phyloP scores from a whole-genome alignment of 768 basidiomycete genomes.

The Psilocybe sp. region DNA sequence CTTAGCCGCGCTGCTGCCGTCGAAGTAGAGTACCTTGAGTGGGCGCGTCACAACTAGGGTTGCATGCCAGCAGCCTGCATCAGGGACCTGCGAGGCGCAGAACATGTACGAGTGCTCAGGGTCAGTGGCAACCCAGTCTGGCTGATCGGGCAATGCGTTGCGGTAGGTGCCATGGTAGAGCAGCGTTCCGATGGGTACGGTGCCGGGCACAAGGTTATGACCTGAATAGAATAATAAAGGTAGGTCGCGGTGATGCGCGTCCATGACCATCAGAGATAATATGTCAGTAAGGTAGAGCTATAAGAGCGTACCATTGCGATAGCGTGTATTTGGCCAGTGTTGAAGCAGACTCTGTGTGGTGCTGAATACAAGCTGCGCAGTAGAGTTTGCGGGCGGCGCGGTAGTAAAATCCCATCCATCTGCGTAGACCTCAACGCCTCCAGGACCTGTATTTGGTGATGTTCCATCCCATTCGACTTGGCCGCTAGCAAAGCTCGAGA shows the following conservation, averaged over 20 bases:
- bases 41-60: slow-evolving; percentile 35
- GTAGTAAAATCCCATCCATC: slow-evolving; percentile 9
- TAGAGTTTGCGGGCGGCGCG: slow-evolving; percentile 16
- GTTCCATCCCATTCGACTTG: too few relatives aligned
- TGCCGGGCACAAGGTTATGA: slow-evolving; percentile 31
- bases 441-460: too few relatives aligned
- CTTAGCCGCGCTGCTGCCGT: slow-evolving; percentile 48
- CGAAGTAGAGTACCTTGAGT: slow-evolving; percentile 49
- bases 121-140: slow-evolving; percentile 37
- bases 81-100: slow-evolving; percentile 17
- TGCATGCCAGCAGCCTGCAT: slow-evolving; percentile 35
- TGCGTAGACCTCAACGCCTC: too few relatives aligned
- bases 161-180: slow-evolving; percentile 33
- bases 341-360: slow-evolving; percentile 32
- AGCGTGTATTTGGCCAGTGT: slow-evolving; percentile 45
- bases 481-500: too few relatives aligned
- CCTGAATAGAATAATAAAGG: slow-evolving; percentile 15
- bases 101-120: slow-evolving; percentile 39
- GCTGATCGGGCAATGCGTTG: slow-evolving; percentile 21
- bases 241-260: background rate
- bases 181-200: slow-evolving; percentile 31
- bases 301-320: slow-evolving; percentile 35
- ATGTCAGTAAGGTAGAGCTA: background rate
- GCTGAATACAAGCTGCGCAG: slow-evolving; percentile 29
- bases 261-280: background rate